Percentiles rank a stretch among this genome's conserved stretches.
phyloP scores from a whole-genome alignment of 352 stramenopile species.

The Pythium utonaiense region DNA sequence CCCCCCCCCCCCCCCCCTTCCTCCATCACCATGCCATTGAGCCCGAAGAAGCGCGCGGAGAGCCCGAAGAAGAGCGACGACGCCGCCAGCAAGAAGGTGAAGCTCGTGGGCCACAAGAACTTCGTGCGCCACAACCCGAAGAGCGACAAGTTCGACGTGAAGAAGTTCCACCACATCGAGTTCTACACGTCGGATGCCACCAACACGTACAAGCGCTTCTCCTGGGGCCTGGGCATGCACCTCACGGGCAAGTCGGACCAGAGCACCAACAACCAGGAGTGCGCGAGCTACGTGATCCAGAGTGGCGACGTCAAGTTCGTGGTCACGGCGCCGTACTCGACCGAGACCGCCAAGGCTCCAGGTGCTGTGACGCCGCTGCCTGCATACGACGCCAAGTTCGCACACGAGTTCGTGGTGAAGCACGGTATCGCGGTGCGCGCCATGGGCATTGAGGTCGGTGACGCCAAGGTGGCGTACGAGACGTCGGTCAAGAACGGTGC shows the following conservation, averaged over 20 bases:
- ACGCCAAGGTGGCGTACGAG: conserved; percentile 79
- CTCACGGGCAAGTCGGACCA: conserved; percentile 82
- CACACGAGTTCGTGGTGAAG: conserved; percentile 76
- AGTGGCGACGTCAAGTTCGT: conserved; percentile 80
- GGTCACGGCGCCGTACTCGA: conserved; percentile 87
- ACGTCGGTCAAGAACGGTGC: conserved; percentile 70
- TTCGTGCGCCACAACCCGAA: conserved; percentile 76
- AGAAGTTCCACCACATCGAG: conserved; percentile 84
- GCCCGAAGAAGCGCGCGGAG: conserved; percentile 9
- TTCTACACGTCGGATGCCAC: conserved; percentile 83
- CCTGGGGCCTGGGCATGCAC: conserved; percentile 80
- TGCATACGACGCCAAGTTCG: conserved; percentile 60
- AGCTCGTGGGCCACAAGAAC: conserved; percentile 73
- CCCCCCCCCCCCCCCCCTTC: not conserved
- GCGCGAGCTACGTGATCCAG: conserved; percentile 83
- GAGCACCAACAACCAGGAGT: conserved; percentile 84
- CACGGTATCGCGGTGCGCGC: conserved; percentile 81
- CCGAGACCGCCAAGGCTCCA: conserved; percentile 54
- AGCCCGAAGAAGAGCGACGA: conserved; percentile 12
- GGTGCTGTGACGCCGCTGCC: conserved; percentile 49
- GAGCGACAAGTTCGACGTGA: conserved; percentile 71
- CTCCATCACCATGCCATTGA: conserved; percentile 6
- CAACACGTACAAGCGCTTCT: conserved; percentile 75
- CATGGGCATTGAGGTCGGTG: conserved; percentile 76
- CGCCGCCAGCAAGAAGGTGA: conserved; percentile 38